These are phyloP conservation scores for Phlebiopsis gigantea DNA, from an alignment of 768 basidiomycete genomes.

Conservation along the genomic window DNA sequence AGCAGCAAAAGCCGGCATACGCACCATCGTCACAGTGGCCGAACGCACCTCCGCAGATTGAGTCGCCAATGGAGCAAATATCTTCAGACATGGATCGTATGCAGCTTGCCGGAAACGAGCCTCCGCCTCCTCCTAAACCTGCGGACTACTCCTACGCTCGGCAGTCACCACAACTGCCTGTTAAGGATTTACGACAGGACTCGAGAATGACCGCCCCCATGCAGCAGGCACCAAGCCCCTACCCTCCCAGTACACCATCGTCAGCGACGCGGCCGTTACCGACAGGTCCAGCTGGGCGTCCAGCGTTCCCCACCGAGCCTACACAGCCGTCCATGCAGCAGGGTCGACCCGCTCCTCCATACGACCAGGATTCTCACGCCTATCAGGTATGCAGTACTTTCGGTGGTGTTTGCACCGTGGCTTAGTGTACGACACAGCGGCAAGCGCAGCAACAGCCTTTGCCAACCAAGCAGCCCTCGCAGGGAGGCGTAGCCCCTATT, in stretches of 20 bases:
- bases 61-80: slow-evolving; percentile 8
- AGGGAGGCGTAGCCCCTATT: slow-evolving; percentile 7
- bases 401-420: not conserved
- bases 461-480: slow-evolving; percentile 3
- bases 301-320: slow-evolving; percentile 41
- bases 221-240: slow-evolving; percentile 14
- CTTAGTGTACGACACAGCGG: not conserved
- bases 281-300: slow-evolving; percentile 36
- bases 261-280: slow-evolving; percentile 35
- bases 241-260: slow-evolving; percentile 22
- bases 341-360: slow-evolving; percentile 33
- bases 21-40: slow-evolving; percentile 24
- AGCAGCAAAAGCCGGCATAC: slow-evolving; percentile 33
- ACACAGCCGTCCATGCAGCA: slow-evolving; percentile 17
- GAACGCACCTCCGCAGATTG: slow-evolving; percentile 18
- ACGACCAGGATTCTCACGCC: slow-evolving; percentile 29
- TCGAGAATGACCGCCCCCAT: slow-evolving; percentile 11
- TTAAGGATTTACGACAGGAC: slow-evolving; percentile 19
- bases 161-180: slow-evolving; percentile 15
- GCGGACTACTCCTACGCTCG: slow-evolving; percentile 20
- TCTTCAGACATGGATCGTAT: slow-evolving; percentile 13
- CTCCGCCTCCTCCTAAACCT: slow-evolving; percentile 15
- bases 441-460: slow-evolving; percentile 3
- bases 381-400: slow-evolving; percentile 31
- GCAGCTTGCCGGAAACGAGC: slow-evolving; percentile 17